These are phyloP conservation scores for Apophysomyces ossiformis DNA, from an alignment of 371 early-diverging fungal genomes.

Conservation along the genomic window DNA sequence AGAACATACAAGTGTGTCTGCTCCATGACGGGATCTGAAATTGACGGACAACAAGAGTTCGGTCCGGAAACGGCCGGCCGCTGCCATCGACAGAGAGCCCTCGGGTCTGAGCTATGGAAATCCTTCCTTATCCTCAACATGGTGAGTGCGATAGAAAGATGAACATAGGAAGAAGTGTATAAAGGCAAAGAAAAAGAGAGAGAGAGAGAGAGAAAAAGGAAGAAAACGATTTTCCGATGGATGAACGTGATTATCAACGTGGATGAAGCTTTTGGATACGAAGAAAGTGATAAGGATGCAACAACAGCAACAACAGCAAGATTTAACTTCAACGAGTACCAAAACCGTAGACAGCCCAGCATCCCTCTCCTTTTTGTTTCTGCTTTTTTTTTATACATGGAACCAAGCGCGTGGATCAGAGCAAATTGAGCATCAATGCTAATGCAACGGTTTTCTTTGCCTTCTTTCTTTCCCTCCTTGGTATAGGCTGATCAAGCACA, in stretches of 20 bases:
- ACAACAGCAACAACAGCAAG: too few species aligned
- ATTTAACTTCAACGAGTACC: too few species aligned
- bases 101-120: not conserved
- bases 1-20: too few species aligned
- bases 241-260: not conserved
- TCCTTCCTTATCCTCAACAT: constrained; percentile 15
- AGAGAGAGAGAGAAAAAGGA: not conserved
- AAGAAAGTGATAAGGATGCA: too few species aligned
- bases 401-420: not conserved
- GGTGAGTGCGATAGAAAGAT: constrained; percentile 20
- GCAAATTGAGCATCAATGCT: not conserved
- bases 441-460: not conserved
- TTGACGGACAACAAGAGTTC: not conserved
- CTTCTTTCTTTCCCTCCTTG: too few species aligned
- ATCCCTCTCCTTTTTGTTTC: not conserved
- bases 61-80: not conserved
- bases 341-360: too few species aligned
- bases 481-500: constrained; percentile 56
- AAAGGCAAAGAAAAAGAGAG: not conserved
- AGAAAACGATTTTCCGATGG: constrained; percentile 10
- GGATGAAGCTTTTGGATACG: too few species aligned
- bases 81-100: not conserved
- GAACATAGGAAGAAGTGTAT: constrained; percentile 2
- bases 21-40: too few species aligned
- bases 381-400: not conserved